Percentiles rank a stretch among this genome's conserved stretches.
Conservation (phyloP, 192 early-diverging fungal genomes). For the Podila horticola region DNA sequence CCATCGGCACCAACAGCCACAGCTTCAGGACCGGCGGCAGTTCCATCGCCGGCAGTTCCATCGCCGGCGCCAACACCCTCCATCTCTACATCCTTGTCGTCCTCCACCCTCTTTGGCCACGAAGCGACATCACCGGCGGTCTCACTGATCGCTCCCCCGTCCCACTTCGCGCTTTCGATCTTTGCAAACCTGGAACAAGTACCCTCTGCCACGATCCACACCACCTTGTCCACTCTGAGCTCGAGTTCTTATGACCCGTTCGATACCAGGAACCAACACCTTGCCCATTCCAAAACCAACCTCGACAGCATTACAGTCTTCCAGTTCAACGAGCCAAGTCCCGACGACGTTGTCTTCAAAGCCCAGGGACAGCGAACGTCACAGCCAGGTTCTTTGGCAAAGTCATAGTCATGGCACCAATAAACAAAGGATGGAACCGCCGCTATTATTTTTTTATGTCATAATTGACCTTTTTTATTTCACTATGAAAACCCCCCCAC, state of each 20-base stretch:
- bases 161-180: constrained; percentile 40
- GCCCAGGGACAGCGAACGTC: constrained; percentile 61
- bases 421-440: neutral
- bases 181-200: constrained; percentile 25
- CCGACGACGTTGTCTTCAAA: constrained; percentile 79
- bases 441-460: neutral
- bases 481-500: no score
- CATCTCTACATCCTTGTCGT: neutral
- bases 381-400: neutral
- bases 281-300: neutral
- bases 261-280: neutral
- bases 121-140: neutral
- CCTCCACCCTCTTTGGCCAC: neutral
- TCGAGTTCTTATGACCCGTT: neutral
- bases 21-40: no score
- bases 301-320: constrained; percentile 50
- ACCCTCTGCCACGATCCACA: constrained; percentile 5
- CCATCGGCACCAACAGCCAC: no score
- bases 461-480: neutral
- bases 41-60: no score
- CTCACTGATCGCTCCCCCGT: constrained; percentile 30
- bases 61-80: neutral
- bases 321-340: constrained; percentile 82
- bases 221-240: constrained; percentile 9
- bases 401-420: neutral